These are phyloP conservation scores for Tylopilus vinaceipallidus DNA, from an alignment of 768 basidiomycete species.

Conservation along the genomic window DNA sequence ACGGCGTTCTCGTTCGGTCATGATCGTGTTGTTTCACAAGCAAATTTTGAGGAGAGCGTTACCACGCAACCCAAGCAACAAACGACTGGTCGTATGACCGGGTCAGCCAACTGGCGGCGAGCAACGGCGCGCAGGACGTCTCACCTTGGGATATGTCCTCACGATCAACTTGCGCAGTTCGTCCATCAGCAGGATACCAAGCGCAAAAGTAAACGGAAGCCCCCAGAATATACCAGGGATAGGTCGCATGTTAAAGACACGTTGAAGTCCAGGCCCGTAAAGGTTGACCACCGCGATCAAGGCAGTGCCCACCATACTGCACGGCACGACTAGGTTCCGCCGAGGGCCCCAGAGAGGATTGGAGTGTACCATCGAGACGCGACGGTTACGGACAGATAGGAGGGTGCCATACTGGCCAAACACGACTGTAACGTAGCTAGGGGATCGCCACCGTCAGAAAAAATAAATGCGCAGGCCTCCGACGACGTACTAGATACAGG, in stretches of 20 bases:
- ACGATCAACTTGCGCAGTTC: conserved; percentile 46
- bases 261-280: conserved; percentile 33
- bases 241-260: conserved; percentile 31
- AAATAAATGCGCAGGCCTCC: conserved; percentile 21
- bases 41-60: background rate
- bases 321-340: conserved; percentile 33
- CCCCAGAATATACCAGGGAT: conserved; percentile 47
- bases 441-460: background rate
- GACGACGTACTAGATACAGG: conserved; percentile 40
- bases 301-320: conserved; percentile 33
- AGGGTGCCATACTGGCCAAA: conserved; percentile 26
- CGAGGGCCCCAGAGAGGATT: conserved; percentile 39
- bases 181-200: conserved; percentile 43
- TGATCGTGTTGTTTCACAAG: background rate
- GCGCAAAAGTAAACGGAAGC: conserved; percentile 40
- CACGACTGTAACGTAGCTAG: conserved; percentile 38
- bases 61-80: conserved; percentile 26
- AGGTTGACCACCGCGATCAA: conserved; percentile 34
- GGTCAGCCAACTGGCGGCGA: background rate
- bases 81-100: conserved; percentile 14
- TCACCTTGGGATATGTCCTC: conserved; percentile 42
- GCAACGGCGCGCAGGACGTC: background rate
- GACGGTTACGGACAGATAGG: conserved; percentile 29
- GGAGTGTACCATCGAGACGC: conserved; percentile 26
- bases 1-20: background rate